phyloP scores from a whole-genome alignment of 495 filamentous ascomycete genomes.

The Amniculicola lignicola region DNA sequence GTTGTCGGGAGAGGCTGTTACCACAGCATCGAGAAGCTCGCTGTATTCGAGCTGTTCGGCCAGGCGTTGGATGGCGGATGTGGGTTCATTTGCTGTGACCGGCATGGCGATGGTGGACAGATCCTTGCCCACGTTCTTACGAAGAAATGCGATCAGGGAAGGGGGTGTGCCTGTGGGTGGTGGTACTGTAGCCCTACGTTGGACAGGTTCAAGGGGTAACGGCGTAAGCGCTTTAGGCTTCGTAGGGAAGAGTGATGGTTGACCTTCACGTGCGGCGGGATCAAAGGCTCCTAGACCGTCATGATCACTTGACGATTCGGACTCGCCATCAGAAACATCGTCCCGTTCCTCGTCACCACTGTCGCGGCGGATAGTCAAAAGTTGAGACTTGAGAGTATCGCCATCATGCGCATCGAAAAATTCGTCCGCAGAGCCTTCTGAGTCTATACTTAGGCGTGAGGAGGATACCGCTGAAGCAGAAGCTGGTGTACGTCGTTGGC shows the following conservation, averaged over 20 bases:
- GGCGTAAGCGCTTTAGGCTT: constrained; percentile 73
- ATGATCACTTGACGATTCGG: constrained; percentile 58
- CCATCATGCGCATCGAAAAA: constrained; percentile 91
- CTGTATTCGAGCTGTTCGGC: constrained; percentile 91
- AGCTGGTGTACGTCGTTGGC: constrained; percentile 64
- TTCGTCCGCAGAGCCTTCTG: constrained; percentile 69
- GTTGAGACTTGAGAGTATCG: constrained; percentile 55
- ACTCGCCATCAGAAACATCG: constrained; percentile 56
- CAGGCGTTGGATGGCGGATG: constrained; percentile 79
- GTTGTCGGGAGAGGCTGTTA: constrained; percentile 51
- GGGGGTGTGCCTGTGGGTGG: constrained; percentile 74
- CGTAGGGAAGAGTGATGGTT: constrained; percentile 61
- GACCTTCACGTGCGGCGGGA: constrained; percentile 43
- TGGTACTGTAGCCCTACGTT: constrained; percentile 67
- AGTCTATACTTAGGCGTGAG: constrained; percentile 77
- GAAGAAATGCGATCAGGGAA: constrained; percentile 86
- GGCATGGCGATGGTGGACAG: constrained; percentile 95
- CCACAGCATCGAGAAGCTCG: constrained; percentile 71
- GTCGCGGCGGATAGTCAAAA: constrained; percentile 68
- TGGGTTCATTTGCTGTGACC: constrained; percentile 91
- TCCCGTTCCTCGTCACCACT: constrained; percentile 54
- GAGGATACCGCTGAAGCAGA: constrained; percentile 46
- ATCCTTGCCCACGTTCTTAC: constrained; percentile 98
- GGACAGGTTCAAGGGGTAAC: constrained; percentile 65
- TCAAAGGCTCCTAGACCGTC: constrained; percentile 44